Percentiles rank a stretch among this genome's conserved stretches.
These are phyloP conservation scores for Fibroporia radiculosa DNA, from an alignment of 768 basidiomycete species.

Conservation along the genomic window DNA sequence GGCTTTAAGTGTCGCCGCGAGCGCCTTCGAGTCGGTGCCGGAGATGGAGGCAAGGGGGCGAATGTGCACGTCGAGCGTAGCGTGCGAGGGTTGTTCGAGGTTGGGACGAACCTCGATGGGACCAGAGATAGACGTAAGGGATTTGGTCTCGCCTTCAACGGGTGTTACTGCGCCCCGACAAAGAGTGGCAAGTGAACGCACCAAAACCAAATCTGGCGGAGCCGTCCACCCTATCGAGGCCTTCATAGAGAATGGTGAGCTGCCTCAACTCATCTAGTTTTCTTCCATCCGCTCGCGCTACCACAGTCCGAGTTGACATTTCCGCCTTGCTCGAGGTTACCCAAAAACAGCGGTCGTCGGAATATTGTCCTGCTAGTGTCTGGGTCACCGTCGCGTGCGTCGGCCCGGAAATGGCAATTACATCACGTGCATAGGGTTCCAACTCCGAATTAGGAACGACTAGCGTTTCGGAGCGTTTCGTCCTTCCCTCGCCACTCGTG, in stretches of 20 bases:
- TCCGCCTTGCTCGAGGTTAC: no score
- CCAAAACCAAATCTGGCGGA: constrained; percentile 69
- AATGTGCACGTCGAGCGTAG: constrained; percentile 67
- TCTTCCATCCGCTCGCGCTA: constrained; percentile 34
- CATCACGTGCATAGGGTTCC: no score
- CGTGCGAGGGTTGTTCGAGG: constrained; percentile 61
- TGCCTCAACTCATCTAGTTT: constrained; percentile 26
- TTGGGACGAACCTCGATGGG: constrained; percentile 71
- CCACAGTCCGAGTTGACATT: no score
- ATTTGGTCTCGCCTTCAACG: constrained; percentile 29
- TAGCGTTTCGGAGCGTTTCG: no score
- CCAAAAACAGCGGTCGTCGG: no score
- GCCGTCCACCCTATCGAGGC: constrained; percentile 65
- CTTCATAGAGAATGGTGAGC: constrained; percentile 44
- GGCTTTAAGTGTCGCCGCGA: constrained; percentile 45
- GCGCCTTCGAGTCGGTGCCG: constrained; percentile 59
- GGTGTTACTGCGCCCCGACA: neutral
- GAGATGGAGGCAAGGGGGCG: constrained; percentile 65
- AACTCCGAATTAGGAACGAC: no score
- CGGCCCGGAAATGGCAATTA: no score
- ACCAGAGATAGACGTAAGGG: constrained; percentile 69
- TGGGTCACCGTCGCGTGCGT: no score
- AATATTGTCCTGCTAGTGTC: no score
- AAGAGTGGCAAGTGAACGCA: constrained; percentile 21
- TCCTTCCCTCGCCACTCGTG: no score